phyloP scores from a whole-genome alignment of 2,329 filamentous ascomycete genomes.

The Fusarium armeniacum region DNA sequence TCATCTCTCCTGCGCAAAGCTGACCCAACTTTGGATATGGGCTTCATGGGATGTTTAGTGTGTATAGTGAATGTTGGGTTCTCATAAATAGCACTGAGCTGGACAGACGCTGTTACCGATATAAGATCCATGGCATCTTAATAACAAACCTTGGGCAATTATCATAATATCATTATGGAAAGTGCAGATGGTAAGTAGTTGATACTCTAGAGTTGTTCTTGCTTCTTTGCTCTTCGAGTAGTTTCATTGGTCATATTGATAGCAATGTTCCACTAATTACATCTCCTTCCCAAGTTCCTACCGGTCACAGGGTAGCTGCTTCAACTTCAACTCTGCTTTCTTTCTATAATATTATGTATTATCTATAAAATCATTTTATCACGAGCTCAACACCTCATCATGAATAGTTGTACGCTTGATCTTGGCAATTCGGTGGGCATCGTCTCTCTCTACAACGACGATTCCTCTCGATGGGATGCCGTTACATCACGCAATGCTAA shows the following conservation, averaged over 20 bases:
- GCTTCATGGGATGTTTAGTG: neutral
- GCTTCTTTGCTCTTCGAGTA: neutral
- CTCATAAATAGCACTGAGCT: neutral
- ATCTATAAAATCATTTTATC: neutral
- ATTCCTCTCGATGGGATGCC: slow-evolving; percentile 56
- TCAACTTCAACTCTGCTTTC: neutral
- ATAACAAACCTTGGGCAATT: too few relatives aligned
- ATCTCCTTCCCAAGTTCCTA: neutral
- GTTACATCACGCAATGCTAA: slow-evolving; percentile 53
- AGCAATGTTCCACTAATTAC: slow-evolving; percentile 49
- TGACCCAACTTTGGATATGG: neutral
- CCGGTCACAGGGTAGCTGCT: too few relatives aligned
- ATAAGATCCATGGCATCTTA: neutral
- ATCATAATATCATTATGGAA: neutral
- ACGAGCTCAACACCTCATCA: neutral
- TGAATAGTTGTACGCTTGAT: neutral
- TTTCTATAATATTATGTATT: neutral
- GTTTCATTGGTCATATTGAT: slow-evolving; percentile 51
- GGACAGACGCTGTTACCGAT: too few relatives aligned
- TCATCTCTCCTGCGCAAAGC: neutral
- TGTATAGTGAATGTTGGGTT: neutral
- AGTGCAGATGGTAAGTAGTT: neutral
- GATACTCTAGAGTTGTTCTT: neutral
- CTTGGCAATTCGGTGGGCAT: neutral
- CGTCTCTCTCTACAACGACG: slow-evolving; percentile 49